Conservation (phyloP, 148 eudicot genomes). For the Fagopyrum tataricum region DNA sequence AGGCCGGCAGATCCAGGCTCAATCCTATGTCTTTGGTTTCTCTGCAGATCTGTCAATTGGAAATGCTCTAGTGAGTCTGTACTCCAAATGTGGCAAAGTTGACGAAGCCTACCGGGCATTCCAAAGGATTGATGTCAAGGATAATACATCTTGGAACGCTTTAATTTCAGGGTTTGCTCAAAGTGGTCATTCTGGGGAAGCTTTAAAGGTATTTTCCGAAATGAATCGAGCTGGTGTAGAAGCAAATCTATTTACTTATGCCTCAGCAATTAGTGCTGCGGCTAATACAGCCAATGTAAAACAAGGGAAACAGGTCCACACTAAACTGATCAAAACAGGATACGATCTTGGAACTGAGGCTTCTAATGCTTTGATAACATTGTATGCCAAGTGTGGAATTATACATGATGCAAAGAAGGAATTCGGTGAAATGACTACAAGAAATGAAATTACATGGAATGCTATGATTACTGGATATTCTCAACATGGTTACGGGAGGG, state of each 20-base stretch:
- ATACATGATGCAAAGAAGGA: slow-evolving; percentile 64
- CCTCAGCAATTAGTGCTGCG: slow-evolving; percentile 83
- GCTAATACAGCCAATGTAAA: slow-evolving; percentile 63
- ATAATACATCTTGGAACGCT: slow-evolving; percentile 75
- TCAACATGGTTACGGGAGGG: slow-evolving; percentile 73
- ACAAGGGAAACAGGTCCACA: slow-evolving; percentile 80
- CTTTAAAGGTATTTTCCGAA: slow-evolving; percentile 51
- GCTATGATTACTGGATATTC: slow-evolving; percentile 85
- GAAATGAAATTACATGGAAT: slow-evolving; percentile 80
- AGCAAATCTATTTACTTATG: slow-evolving; percentile 60
- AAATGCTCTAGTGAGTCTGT: slow-evolving; percentile 73
- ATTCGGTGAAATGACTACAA: slow-evolving; percentile 43
- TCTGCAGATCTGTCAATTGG: slow-evolving; percentile 62
- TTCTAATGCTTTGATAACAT: slow-evolving; percentile 66
- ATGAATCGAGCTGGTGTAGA: slow-evolving; percentile 64
- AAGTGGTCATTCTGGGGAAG: slow-evolving; percentile 69
- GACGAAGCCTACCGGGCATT: slow-evolving; percentile 63
- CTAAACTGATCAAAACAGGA: slow-evolving; percentile 58
- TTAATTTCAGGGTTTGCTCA: slow-evolving; percentile 82
- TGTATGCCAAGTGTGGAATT: slow-evolving; percentile 76
- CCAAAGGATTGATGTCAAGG: slow-evolving; percentile 51
- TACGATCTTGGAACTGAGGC: slow-evolving; percentile 59
- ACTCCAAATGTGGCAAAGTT: slow-evolving; percentile 77
- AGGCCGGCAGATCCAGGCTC: slow-evolving; percentile 86
- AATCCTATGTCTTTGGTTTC: slow-evolving; percentile 60